phyloP scores from a whole-genome alignment of 805 yeast genomes.

The Metschnikowia santaceciliae region DNA sequence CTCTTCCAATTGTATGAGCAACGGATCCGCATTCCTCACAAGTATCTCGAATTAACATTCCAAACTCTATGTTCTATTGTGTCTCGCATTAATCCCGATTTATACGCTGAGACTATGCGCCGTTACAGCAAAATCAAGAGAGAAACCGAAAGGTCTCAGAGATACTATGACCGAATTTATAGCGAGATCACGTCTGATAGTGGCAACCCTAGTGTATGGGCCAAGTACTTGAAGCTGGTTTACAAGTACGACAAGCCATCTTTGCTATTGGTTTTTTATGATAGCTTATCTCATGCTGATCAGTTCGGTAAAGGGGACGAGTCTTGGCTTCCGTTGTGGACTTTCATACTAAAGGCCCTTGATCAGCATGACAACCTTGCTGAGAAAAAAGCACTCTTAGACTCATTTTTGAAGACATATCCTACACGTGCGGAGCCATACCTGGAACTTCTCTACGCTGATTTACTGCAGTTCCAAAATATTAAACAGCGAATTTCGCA shows the following conservation, averaged over 20 bases:
- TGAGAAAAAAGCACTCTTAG: not conserved
- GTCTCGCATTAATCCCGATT: slow-evolving; percentile 21
- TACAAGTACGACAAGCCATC: slow-evolving; percentile 14
- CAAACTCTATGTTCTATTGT: slow-evolving; percentile 39
- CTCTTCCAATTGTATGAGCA: slow-evolving; percentile 22
- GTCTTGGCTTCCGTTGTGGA: slow-evolving; percentile 12
- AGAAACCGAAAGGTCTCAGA: slow-evolving; percentile 23
- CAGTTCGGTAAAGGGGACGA: slow-evolving; percentile 4
- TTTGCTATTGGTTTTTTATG: slow-evolving; percentile 21
- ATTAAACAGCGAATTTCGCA: not conserved
- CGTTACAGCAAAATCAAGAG: slow-evolving; percentile 30
- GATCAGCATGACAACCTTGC: not conserved
- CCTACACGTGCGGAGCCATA: not conserved
- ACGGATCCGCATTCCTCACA: slow-evolving; percentile 41
- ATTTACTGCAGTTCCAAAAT: not conserved
- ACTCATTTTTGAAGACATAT: not conserved
- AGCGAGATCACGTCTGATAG: slow-evolving; percentile 17
- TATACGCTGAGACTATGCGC: slow-evolving; percentile 35
- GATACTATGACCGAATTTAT: slow-evolving; percentile 37
- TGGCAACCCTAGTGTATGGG: slow-evolving; percentile 23
- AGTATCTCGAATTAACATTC: slow-evolving; percentile 36
- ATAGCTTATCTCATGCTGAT: slow-evolving; percentile 15
- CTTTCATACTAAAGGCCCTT: not conserved
- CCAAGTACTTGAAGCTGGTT: slow-evolving; percentile 29
- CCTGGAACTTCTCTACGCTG: not conserved